Base-by-base conservation (phyloP, 1,284 basidiomycete species). In the Bondarzewia mesenterica region DNA sequence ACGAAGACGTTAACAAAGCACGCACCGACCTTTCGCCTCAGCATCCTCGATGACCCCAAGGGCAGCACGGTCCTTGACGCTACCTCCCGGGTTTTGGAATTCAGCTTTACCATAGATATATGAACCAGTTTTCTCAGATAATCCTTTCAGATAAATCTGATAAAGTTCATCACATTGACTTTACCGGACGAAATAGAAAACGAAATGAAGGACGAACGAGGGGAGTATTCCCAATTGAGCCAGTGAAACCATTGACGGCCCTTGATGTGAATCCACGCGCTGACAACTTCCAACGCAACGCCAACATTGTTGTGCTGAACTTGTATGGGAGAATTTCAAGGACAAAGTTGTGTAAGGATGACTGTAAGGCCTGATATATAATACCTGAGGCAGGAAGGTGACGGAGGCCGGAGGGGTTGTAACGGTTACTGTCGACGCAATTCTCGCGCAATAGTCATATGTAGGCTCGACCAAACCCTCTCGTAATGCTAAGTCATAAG, bases 71-170 rank as follows among this genome's bases (percentile, higher is more conserved):
- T 99, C 95, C 70, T 99, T 99, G 60, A 99, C 93, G 56, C 91
- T 94, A 40, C 96, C 96, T n/a, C 96, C 96, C 0, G 96, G 96
- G 60, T 97, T 96, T 73, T 96, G 93, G 64, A 98, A 95, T 69
- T 99, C 95, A 44, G 93, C 93, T 66, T 99, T 99, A 40, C 90
- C 95, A 53, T 87, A 82, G 52, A 99, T 92, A 52, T 84, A 82
- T 53, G 82, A 85, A n/a, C 94, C 94, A 0, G 84, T 91, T 64
- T 82, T 82, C 54, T 93, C 82, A n/a, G 93, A 96, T 21, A 97
- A 74, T 25, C 71, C 71, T 67, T 89, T 85, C 48, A 96, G 74
- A 56, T 85, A 80, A 54, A 96, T 93, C 92, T 95, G 36, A 21
- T 25, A 15, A 18, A 25, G 8, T 18, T 42, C 27, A 48, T 43